phyloP scores from a whole-genome alignment of 108 stramenopile species.

The Discostella pseudostelligera region DNA sequence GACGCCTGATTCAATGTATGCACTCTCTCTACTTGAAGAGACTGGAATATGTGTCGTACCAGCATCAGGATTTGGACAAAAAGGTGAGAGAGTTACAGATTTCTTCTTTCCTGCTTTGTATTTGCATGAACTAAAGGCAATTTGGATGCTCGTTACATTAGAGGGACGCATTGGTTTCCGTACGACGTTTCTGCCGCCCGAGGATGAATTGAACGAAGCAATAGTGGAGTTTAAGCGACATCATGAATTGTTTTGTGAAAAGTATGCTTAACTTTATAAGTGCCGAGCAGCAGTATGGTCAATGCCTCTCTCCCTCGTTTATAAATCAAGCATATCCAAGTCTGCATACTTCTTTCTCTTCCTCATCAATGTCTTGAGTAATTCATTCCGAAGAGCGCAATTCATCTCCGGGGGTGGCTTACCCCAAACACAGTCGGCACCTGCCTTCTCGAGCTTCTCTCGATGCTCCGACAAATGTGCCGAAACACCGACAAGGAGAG shows the following conservation, averaged over 20 bases:
- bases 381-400: slow-evolving; percentile 42
- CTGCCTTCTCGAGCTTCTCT: slow-evolving; percentile 36
- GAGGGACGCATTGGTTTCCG: slow-evolving; percentile 90
- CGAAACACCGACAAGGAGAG: slow-evolving; percentile 67
- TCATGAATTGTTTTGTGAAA: slow-evolving; percentile 78
- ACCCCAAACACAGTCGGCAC: slow-evolving; percentile 68
- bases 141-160: not conserved
- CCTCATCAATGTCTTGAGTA: slow-evolving; percentile 44
- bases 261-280: slow-evolving; percentile 46
- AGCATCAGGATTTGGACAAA: slow-evolving; percentile 88
- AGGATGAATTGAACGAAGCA: slow-evolving; percentile 71
- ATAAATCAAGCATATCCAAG: slow-evolving; percentile 12
- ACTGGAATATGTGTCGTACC: slow-evolving; percentile 95
- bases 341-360: slow-evolving; percentile 40
- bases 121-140: not conserved
- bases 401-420: slow-evolving; percentile 67
- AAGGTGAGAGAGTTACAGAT: slow-evolving; percentile 6
- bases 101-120: not conserved
- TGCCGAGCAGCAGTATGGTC: not conserved
- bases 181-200: slow-evolving; percentile 92
- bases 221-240: slow-evolving; percentile 74
- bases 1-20: slow-evolving; percentile 88
- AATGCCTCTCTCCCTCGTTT: too few species aligned
- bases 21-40: slow-evolving; percentile 80
- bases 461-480: slow-evolving; percentile 43